phyloP scores from a whole-genome alignment of 768 basidiomycete species.

The Kwoniella bestiolae region DNA sequence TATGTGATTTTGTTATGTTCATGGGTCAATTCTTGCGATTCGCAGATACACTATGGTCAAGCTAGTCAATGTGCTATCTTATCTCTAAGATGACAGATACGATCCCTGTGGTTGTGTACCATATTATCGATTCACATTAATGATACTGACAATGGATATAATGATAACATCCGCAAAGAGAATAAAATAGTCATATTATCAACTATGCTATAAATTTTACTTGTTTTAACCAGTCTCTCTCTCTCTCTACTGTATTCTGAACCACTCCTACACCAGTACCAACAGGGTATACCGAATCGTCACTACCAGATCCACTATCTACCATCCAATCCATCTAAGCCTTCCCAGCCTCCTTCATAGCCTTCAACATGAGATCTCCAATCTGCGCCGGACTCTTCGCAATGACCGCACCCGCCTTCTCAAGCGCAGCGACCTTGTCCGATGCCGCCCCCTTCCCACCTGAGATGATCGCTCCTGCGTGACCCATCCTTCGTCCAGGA shows the following conservation, averaged over 20 bases:
- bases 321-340: slow-evolving; percentile 32
- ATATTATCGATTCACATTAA: no score
- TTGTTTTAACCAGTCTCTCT: no score
- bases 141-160: no score
- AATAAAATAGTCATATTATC: not conserved
- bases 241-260: not conserved
- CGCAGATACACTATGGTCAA: no score
- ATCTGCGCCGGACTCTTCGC: slow-evolving; percentile 96
- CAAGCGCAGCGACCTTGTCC: slow-evolving; percentile 82
- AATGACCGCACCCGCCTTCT: slow-evolving; percentile 89
- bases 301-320: slow-evolving; percentile 20
- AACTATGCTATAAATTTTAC: not conserved
- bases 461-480: slow-evolving; percentile 96
- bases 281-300: no score
- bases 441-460: slow-evolving; percentile 96
- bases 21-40: no score
- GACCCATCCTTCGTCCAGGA: slow-evolving; percentile 96
- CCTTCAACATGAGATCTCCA: slow-evolving; percentile 85
- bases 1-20: not conserved
- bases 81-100: no score
- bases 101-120: no score
- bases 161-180: not conserved
- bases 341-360: slow-evolving; percentile 51
- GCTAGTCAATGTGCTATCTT: no score
- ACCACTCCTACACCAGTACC: not conserved